phyloP scores from a whole-genome alignment of 1,284 basidiomycete species.

The Neonothopanus nambi region DNA sequence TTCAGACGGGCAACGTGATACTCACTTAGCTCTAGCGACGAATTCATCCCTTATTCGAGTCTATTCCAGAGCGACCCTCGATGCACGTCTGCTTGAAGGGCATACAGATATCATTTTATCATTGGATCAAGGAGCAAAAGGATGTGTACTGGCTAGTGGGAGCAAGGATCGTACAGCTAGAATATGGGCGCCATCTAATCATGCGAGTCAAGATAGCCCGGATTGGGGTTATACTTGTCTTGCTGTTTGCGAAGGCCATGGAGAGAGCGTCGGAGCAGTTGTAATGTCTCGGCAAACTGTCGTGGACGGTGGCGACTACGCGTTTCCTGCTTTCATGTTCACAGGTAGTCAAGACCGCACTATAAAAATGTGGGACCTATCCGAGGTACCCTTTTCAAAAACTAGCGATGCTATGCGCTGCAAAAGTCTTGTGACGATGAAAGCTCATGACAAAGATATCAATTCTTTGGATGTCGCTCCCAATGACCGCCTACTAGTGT shows the following conservation, averaged over 20 bases:
- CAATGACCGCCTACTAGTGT: conserved; percentile 86
- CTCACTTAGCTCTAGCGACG: conserved; percentile 89
- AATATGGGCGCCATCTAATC: conserved; percentile 69
- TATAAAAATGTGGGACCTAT: conserved; percentile 97
- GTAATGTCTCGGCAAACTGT: conserved; percentile 64
- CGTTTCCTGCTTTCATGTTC: conserved; percentile 67
- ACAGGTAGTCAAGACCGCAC: conserved; percentile 97
- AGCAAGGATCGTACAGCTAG: conserved; percentile 91
- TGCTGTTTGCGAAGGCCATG: conserved; percentile 90
- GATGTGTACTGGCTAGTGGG: conserved; percentile 81
- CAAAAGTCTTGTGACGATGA: conserved; percentile 84
- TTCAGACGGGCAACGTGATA: conserved; percentile 41
- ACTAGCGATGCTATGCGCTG: conserved; percentile 47
- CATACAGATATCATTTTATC: conserved; percentile 93
- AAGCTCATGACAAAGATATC: conserved; percentile 98
- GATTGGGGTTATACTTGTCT: conserved; percentile 76
- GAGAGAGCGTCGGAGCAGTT: conserved; percentile 92
- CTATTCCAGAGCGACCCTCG: conserved; percentile 73
- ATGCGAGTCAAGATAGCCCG: conserved; percentile 16
- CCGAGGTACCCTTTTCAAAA: conserved; percentile 40
- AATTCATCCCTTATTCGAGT: conserved; percentile 93
- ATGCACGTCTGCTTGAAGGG: conserved; percentile 82
- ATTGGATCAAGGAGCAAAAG: conserved; percentile 70
- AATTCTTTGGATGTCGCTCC: conserved; percentile 94
- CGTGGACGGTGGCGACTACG: conserved; percentile 25